Evolutionary conservation across 1,139 yeast genomes (phyloP).

Genomic region (Suhomyces wounanorum): DNA sequence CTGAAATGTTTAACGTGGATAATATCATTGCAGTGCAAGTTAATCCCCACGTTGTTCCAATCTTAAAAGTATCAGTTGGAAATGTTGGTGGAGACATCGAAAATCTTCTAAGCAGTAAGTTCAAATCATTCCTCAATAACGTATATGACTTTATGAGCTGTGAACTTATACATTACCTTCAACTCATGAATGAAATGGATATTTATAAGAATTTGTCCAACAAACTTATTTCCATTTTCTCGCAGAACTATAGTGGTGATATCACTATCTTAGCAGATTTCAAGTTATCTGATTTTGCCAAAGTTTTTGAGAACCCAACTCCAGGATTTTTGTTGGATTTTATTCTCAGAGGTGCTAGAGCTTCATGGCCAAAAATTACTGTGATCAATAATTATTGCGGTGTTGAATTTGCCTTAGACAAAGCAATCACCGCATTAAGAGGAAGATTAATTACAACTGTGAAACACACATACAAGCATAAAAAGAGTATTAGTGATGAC

Average conservation of each 20-base stretch:
- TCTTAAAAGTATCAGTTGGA: constrained; percentile 66
- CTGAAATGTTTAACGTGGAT: constrained; percentile 96
- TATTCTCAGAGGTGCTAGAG: constrained; percentile 79
- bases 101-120: constrained; percentile 55
- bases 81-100: constrained; percentile 73
- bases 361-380: constrained; percentile 91
- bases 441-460: constrained; percentile 58
- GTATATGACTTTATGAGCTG: constrained; percentile 62
- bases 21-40: constrained; percentile 97
- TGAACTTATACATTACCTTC: constrained; percentile 78
- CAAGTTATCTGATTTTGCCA: constrained; percentile 56
- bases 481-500: constrained; percentile 9
- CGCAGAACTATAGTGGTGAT: constrained; percentile 91
- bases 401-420: constrained; percentile 83
- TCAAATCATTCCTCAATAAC: constrained; percentile 56
- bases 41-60: constrained; percentile 92
- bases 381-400: constrained; percentile 86
- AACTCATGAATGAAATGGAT: constrained; percentile 73
- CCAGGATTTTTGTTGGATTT: constrained; percentile 71
- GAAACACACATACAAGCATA: constrained; percentile 23
- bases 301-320: constrained; percentile 76
- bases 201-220: constrained; percentile 71
- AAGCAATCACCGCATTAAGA: constrained; percentile 66
- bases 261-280: constrained; percentile 86
- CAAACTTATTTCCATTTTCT: constrained; percentile 69